These are phyloP conservation scores for Russula virescens DNA, from an alignment of 768 basidiomycete species.

Conservation along the genomic window DNA sequence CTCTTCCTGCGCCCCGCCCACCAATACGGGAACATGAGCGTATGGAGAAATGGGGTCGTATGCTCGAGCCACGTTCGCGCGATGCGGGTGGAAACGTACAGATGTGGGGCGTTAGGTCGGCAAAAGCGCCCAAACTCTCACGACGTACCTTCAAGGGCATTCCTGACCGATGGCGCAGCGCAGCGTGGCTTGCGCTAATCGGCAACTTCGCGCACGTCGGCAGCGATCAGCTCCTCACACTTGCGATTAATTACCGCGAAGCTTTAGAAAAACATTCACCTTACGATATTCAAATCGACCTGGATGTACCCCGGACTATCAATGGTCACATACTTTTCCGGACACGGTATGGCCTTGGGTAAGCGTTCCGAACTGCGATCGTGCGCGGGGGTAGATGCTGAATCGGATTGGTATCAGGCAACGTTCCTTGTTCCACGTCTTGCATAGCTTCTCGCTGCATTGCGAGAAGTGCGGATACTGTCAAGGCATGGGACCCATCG, in stretches of 20 bases:
- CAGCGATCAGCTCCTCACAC: conserved; percentile 38
- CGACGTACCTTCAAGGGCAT: conserved; percentile 89
- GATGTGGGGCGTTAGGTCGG: conserved; percentile 60
- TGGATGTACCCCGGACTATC: conserved; percentile 96
- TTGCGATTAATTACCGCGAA: conserved; percentile 51
- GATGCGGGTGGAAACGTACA: conserved; percentile 75
- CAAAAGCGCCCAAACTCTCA: conserved; percentile 64
- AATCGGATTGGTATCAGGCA: conserved; percentile 47
- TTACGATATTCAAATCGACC: conserved; percentile 95
- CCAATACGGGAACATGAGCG: conserved; percentile 61
- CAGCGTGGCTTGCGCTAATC: conserved; percentile 86
- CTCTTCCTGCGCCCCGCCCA: conserved; percentile 39
- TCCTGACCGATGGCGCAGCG: conserved; percentile 91
- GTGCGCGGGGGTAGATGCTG: background rate
- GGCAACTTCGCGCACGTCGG: conserved; percentile 45
- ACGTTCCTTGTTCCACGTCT: conserved; percentile 89
- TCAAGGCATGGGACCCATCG: conserved; percentile 98
- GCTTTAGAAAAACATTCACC: conserved; percentile 72
- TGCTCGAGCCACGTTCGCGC: conserved; percentile 65
- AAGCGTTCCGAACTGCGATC: conserved; percentile 30
- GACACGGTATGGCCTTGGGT: conserved; percentile 95
- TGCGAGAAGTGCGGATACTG: conserved; percentile 90
- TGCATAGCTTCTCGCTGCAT: conserved; percentile 85
- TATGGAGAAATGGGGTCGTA: conserved; percentile 92
- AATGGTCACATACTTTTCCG: conserved; percentile 91